A percentile compares a stretch with the other conserved stretches of the same genome.
Conservation (phyloP, 148 eudicot species). For the Rhododendron kiyosumense region DNA sequence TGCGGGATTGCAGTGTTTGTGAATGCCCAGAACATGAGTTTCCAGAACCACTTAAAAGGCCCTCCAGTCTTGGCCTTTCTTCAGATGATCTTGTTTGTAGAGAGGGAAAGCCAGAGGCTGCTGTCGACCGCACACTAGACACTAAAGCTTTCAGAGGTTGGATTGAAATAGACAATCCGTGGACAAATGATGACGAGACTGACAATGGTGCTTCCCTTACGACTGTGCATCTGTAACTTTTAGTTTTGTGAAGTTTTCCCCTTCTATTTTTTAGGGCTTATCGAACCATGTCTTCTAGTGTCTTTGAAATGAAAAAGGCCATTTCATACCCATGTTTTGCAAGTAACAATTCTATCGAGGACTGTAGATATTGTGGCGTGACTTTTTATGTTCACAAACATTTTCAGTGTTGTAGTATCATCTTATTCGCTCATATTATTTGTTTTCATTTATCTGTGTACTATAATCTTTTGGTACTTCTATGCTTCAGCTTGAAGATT, state of each 20-base stretch:
- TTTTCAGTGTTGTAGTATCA: background rate
- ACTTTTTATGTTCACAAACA: background rate
- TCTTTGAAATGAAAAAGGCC: background rate
- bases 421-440: background rate
- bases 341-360: background rate
- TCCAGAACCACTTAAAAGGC: conserved; percentile 28
- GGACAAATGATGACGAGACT: conserved; percentile 55
- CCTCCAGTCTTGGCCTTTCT: conserved; percentile 19
- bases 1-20: conserved; percentile 50
- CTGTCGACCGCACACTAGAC: conserved; percentile 51
- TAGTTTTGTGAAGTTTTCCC: background rate
- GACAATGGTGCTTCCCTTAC: conserved; percentile 32
- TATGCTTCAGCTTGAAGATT: background rate
- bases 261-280: background rate
- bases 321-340: no score
- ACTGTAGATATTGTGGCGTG: background rate
- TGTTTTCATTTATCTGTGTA: background rate
- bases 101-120: conserved; percentile 48
- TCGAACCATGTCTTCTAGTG: background rate
- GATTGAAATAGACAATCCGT: conserved; percentile 48
- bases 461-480: background rate
- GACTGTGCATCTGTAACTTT: background rate
- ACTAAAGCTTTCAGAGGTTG: conserved; percentile 47
- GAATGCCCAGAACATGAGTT: conserved; percentile 49
- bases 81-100: conserved; percentile 44